Conservation (phyloP, 768 basidiomycete genomes). For the Boletus insuetus region DNA sequence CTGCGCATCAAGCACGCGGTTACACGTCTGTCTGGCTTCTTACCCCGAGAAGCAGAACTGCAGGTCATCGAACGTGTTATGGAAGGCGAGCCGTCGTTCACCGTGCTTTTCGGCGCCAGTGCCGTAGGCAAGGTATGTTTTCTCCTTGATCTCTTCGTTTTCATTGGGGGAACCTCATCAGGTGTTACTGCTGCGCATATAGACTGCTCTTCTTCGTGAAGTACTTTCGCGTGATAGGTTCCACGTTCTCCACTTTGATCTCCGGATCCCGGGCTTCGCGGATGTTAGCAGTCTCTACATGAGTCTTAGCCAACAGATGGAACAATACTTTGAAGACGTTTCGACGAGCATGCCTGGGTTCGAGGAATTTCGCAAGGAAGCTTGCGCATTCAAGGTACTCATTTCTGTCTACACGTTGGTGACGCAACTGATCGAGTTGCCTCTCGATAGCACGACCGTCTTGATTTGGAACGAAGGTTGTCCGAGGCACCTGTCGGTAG, state of each 20-base stretch:
- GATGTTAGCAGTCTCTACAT: conserved; percentile 75
- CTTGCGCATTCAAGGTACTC: conserved; percentile 73
- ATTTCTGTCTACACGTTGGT: neutral
- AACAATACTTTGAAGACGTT: conserved; percentile 71
- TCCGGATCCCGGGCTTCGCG: conserved; percentile 81
- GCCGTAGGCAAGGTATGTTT: conserved; percentile 70
- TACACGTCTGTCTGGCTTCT: conserved; percentile 71
- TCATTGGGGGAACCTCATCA: neutral
- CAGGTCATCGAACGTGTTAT: conserved; percentile 62
- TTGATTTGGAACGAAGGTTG: conserved; percentile 64
- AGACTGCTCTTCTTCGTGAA: conserved; percentile 80
- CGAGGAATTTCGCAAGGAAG: conserved; percentile 70
- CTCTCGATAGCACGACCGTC: conserved; percentile 64
- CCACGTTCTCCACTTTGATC: conserved; percentile 81
- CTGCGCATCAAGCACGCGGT: conserved; percentile 75
- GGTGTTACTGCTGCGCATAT: neutral
- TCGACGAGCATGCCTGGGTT: conserved; percentile 58
- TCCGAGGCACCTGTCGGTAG: conserved; percentile 42
- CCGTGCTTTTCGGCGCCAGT: conserved; percentile 76
- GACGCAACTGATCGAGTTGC: conserved; percentile 1
- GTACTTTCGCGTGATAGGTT: conserved; percentile 66
- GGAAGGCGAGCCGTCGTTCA: conserved; percentile 72
- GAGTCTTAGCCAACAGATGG: conserved; percentile 78
- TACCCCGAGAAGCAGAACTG: conserved; percentile 64
- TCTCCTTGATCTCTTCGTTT: neutral